phyloP scores from a whole-genome alignment of 2,329 filamentous ascomycete species.

The Ophiostoma sp. region DNA sequence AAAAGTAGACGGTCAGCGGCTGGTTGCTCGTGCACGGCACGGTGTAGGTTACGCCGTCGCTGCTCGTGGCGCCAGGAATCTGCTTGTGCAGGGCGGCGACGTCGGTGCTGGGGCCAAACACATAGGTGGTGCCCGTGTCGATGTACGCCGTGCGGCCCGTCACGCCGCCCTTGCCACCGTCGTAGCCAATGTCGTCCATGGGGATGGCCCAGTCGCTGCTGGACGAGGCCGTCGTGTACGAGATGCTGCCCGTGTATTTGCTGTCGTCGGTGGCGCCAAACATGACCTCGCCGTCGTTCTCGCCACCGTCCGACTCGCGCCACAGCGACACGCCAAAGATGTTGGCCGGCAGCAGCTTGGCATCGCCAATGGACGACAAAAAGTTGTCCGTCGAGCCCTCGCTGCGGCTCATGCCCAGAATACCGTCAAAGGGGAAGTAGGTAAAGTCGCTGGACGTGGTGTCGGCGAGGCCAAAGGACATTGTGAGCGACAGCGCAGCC shows the following conservation, averaged over 20 bases:
- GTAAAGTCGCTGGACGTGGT: slow-evolving; percentile 68
- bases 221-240: slow-evolving; percentile 53
- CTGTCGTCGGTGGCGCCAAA: slow-evolving; percentile 65
- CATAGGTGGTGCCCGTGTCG: slow-evolving; percentile 77
- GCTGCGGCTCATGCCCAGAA: slow-evolving; percentile 69
- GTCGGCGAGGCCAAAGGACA: slow-evolving; percentile 68
- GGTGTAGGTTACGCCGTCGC: slow-evolving; percentile 58
- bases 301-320: slow-evolving; percentile 59
- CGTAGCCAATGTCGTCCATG: slow-evolving; percentile 59
- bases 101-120: slow-evolving; percentile 64
- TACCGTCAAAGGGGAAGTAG: slow-evolving; percentile 80
- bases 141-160: slow-evolving; percentile 61
- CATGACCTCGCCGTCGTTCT: slow-evolving; percentile 68
- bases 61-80: slow-evolving; percentile 56
- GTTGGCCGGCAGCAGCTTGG: slow-evolving; percentile 55
- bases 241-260: slow-evolving; percentile 63
- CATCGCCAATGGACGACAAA: slow-evolving; percentile 54
- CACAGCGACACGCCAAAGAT: slow-evolving; percentile 67
- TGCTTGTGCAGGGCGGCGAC: slow-evolving; percentile 62
- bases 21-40: slow-evolving; percentile 66
- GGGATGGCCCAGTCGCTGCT: slow-evolving; percentile 67
- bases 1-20: slow-evolving; percentile 61
- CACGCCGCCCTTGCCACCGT: slow-evolving; percentile 54
- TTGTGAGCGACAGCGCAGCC: slow-evolving; percentile 57
- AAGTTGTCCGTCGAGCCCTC: slow-evolving; percentile 59